Evolutionary conservation across 176 grass and related monocot species (phyloP).

Genomic region (Puccinellia tenuiflora): DNA sequence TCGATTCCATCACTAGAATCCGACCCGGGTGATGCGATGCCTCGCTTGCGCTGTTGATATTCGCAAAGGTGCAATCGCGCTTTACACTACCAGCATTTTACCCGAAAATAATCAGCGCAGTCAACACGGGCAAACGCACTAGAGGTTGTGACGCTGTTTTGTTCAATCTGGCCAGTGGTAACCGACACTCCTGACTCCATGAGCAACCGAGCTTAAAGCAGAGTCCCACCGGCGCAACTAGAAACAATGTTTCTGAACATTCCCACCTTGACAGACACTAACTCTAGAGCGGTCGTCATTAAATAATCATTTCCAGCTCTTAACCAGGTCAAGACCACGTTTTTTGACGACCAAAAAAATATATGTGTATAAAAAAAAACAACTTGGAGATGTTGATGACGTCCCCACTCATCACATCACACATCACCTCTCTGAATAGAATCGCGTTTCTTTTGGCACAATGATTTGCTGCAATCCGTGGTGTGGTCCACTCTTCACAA

Average conservation of each 20-base stretch:
- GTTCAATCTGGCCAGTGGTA: background rate
- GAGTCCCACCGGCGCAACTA: background rate
- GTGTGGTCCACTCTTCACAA: conserved; percentile 4
- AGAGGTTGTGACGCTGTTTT: background rate
- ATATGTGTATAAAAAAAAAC: background rate
- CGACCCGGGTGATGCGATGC: background rate
- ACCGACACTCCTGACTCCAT: background rate
- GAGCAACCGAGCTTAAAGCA: background rate
- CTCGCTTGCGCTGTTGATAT: background rate
- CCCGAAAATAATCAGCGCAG: background rate
- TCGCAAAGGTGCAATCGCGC: background rate
- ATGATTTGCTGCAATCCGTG: conserved; percentile 20
- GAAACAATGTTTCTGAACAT: background rate
- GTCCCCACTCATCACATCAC: background rate
- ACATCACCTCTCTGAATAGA: background rate
- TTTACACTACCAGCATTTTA: background rate
- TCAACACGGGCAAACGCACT: background rate
- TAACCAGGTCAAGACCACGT: conserved; percentile 29
- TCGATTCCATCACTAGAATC: background rate
- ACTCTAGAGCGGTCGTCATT: conserved; percentile 21
- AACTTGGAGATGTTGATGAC: background rate
- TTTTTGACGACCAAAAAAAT: conserved; percentile 13
- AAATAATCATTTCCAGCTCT: conserved; percentile 8
- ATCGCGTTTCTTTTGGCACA: conserved; percentile 15
- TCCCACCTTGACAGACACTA: background rate